Evolutionary conservation across 2,329 filamentous ascomycete genomes (phyloP).

Genomic region (Alternaria sp.): DNA sequence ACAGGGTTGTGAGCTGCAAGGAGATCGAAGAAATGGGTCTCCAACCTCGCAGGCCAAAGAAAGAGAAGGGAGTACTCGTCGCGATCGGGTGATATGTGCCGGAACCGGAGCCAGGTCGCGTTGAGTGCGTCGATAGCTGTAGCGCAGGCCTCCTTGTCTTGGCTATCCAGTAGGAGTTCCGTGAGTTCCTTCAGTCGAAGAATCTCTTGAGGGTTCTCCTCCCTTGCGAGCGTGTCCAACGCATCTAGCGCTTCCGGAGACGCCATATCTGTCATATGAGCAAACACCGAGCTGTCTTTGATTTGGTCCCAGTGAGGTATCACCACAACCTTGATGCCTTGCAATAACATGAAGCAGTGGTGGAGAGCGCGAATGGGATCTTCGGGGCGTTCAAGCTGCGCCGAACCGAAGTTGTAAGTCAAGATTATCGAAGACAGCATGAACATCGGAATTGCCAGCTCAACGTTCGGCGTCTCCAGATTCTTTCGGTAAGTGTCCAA

Average conservation of each 20-base stretch:
- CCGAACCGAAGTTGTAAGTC: conserved; percentile 38
- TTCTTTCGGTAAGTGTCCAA: conserved; percentile 32
- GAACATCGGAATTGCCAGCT: conserved; percentile 38
- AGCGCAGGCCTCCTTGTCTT: conserved; percentile 29
- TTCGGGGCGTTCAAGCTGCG: conserved; percentile 34
- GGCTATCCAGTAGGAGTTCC: conserved; percentile 24
- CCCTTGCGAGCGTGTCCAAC: conserved; percentile 18
- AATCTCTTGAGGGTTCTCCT: conserved; percentile 28
- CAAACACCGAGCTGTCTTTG: conserved; percentile 24
- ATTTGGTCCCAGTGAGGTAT: conserved; percentile 30
- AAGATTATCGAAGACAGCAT: conserved; percentile 36
- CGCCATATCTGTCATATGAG: conserved; percentile 19
- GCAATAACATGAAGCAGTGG: conserved; percentile 38
- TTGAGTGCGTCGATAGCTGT: conserved; percentile 35
- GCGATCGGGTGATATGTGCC: conserved; percentile 22
- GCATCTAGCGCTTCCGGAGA: conserved; percentile 13
- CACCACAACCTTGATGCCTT: conserved; percentile 36
- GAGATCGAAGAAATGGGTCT: conserved; percentile 32
- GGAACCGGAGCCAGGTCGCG: conserved; percentile 23
- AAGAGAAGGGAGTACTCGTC: conserved; percentile 35
- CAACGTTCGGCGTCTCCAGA: conserved; percentile 26
- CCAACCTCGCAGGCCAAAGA: conserved; percentile 31
- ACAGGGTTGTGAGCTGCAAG: conserved; percentile 36
- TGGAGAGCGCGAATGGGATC: conserved; percentile 36
- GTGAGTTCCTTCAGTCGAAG: conserved; percentile 31